Percentiles rank a stretch among this genome's conserved stretches.
Evolutionary conservation across 2,329 filamentous ascomycete species (phyloP).

Genomic region (Scopulariopsis brevicaulis): DNA sequence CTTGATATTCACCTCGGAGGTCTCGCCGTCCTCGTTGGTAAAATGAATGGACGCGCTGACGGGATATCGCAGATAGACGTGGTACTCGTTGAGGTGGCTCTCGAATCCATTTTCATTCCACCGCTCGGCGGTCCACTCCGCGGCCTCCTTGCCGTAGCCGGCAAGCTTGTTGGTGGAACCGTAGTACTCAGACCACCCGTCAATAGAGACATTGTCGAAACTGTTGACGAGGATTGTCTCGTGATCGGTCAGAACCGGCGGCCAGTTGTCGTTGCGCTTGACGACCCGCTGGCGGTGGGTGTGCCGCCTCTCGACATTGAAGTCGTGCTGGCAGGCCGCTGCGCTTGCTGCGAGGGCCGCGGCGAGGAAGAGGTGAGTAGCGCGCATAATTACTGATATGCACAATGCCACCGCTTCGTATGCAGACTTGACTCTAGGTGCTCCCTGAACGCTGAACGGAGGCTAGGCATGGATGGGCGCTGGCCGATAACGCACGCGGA

Average conservation of each 20-base stretch:
- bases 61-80: slow-evolving; percentile 51
- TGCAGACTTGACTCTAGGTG: neutral
- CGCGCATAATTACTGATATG: neutral
- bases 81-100: slow-evolving; percentile 31
- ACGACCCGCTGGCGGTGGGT: slow-evolving; percentile 18
- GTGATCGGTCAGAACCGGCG: slow-evolving; percentile 18
- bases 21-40: slow-evolving; percentile 27
- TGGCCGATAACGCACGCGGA: neutral
- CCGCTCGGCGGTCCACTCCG: slow-evolving; percentile 24
- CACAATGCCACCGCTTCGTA: neutral
- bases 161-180: slow-evolving; percentile 25
- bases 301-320: slow-evolving; percentile 13
- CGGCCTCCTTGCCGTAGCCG: slow-evolving; percentile 21
- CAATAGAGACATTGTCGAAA: slow-evolving; percentile 24
- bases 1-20: slow-evolving; percentile 54
- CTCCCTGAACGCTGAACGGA: neutral
- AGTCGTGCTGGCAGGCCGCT: slow-evolving; percentile 18
- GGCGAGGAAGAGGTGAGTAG: slow-evolving; percentile 6
- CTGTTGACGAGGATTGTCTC: slow-evolving; percentile 22
- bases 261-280: slow-evolving; percentile 21
- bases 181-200: slow-evolving; percentile 26
- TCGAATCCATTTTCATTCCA: slow-evolving; percentile 23
- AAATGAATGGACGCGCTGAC: slow-evolving; percentile 37
- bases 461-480: too few relatives aligned
- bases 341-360: slow-evolving; percentile 10